Evolutionary conservation across 2,329 filamentous ascomycete species (phyloP).

Genomic region (Pseudogymnoascus sp.): DNA sequence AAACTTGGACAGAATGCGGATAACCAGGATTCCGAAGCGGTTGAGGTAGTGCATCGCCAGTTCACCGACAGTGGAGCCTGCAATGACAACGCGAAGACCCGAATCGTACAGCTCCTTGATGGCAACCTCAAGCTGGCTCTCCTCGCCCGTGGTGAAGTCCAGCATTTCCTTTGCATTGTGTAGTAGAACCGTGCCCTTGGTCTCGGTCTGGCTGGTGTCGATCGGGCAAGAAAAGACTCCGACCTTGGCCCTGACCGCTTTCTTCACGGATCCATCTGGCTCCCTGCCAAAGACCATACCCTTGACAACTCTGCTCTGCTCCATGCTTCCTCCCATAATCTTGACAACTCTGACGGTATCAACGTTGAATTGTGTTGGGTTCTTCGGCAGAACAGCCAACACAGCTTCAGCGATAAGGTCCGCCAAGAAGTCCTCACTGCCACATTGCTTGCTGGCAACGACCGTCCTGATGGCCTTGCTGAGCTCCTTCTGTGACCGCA

Average conservation of each 20-base stretch:
- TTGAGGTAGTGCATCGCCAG: conserved; percentile 97
- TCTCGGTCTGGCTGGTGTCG: conserved; percentile 93
- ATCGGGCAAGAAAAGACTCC: conserved; percentile 95
- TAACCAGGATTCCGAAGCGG: conserved; percentile 89
- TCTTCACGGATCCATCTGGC: conserved; percentile 88
- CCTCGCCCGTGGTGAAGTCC: conserved; percentile 96
- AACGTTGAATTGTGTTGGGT: conserved; percentile 93
- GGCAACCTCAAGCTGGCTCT: conserved; percentile 78
- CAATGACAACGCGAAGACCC: conserved; percentile 84
- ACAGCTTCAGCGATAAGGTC: conserved; percentile 78
- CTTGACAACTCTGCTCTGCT: conserved; percentile 90
- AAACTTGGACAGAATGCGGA: conserved; percentile 97
- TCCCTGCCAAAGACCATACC: conserved; percentile 98
- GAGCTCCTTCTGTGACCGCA: conserved; percentile 74
- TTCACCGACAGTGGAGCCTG: conserved; percentile 90
- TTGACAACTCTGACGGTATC: conserved; percentile 99
- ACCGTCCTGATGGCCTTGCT: conserved; percentile 95
- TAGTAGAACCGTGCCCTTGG: conserved; percentile 93
- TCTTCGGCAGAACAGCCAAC: conserved; percentile 88
- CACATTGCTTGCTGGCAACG: conserved; percentile 92
- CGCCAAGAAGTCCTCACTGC: conserved; percentile 83
- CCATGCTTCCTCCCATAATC: conserved; percentile 95
- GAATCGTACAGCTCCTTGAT: conserved; percentile 97
- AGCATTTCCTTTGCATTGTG: conserved; percentile 99
- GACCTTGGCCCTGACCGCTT: conserved; percentile 87